These are phyloP conservation scores for Cutaneotrichosporon spelunceum DNA, from an alignment of 1,284 basidiomycete genomes.

Conservation along the genomic window DNA sequence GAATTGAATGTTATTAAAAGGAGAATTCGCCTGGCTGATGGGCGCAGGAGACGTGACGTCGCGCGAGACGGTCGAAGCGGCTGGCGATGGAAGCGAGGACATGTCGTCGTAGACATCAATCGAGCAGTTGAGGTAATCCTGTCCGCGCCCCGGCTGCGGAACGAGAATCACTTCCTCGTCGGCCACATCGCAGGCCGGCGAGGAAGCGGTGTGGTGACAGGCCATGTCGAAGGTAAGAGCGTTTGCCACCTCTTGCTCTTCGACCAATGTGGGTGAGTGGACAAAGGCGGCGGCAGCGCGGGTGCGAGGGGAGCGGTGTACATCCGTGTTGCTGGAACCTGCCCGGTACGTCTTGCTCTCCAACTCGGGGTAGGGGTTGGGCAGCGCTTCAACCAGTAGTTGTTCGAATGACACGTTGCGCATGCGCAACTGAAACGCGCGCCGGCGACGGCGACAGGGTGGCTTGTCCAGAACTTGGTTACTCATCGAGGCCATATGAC, in stretches of 20 bases:
- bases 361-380: neutral
- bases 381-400: neutral
- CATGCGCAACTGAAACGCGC: neutral
- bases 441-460: neutral
- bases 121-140: neutral
- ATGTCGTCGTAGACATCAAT: neutral
- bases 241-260: neutral
- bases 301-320: neutral
- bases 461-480: neutral
- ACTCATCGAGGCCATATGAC: neutral
- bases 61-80: neutral
- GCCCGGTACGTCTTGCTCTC: neutral
- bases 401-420: no score
- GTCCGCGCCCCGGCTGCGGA: neutral
- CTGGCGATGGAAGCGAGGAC: neutral
- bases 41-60: constrained; percentile 6
- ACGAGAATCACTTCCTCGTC: constrained; percentile 11
- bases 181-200: neutral
- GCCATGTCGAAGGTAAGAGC: neutral
- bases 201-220: neutral
- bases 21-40: constrained; percentile 10
- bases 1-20: neutral
- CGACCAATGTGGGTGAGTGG: neutral
- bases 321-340: neutral
- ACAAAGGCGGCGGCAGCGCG: neutral